phyloP scores from a whole-genome alignment of 768 basidiomycete species.

The Termitomyces sp. region DNA sequence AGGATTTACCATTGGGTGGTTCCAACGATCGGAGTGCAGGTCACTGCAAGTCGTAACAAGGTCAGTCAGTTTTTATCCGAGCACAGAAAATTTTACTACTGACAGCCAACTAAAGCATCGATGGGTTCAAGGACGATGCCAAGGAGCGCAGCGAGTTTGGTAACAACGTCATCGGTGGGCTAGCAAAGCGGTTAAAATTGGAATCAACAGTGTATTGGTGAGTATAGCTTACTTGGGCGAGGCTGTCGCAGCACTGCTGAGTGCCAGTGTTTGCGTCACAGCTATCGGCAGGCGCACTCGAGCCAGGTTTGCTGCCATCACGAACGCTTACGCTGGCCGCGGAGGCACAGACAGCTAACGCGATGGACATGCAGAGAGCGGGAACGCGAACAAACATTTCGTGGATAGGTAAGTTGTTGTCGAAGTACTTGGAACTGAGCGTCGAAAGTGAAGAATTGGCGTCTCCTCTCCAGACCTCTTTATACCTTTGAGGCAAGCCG shows the following conservation, averaged over 20 bases:
- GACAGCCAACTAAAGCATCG: constrained; percentile 10
- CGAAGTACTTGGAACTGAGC: constrained; percentile 5
- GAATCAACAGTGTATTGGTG: neutral
- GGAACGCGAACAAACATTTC: constrained; percentile 12
- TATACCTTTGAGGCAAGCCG: neutral
- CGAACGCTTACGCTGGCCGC: constrained; percentile 7
- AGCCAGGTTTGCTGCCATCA: neutral
- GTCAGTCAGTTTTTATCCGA: neutral
- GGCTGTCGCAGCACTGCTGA: constrained; percentile 7
- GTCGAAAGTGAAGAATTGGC: constrained; percentile 3
- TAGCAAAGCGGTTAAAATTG: neutral
- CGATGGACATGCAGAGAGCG: constrained; percentile 7
- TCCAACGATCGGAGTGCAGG: constrained; percentile 10
- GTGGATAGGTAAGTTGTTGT: neutral
- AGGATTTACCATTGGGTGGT: neutral
- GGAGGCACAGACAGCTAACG: constrained; percentile 12
- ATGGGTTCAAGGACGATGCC: constrained; percentile 5
- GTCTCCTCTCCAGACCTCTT: neutral
- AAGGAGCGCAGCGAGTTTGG: constrained; percentile 6
- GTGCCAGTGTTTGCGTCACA: constrained; percentile 6
- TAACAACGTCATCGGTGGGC: neutral
- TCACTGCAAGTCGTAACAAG: constrained; percentile 3
- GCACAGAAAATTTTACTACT: neutral
- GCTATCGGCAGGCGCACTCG: neutral
- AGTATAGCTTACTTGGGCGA: neutral